Evolutionary conservation across 2,329 filamentous ascomycete species (phyloP), one percentile per base, ranked within the genome.

Genomic region (Bipolaris gigantea): DNA sequence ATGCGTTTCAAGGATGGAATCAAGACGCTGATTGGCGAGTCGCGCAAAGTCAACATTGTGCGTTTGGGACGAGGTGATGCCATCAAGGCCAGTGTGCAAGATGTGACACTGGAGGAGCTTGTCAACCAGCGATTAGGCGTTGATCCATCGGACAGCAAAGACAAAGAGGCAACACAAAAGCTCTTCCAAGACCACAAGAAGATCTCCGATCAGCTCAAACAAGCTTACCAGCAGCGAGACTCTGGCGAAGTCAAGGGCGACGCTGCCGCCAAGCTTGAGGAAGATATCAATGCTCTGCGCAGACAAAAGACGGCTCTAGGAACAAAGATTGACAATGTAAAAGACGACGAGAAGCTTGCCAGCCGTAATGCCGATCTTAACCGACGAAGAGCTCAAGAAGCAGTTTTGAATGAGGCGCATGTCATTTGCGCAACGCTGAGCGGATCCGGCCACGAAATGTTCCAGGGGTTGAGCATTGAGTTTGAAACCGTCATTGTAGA

Each of bases 401-500:
- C 94, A 63, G 90, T 99, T 50, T 84, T 99, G 41, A 89, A 96
- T 69, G 87, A 88, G 21, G 91, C 94, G 2, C 90, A 99, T 75
- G 89, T 99, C 47, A 85, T 99, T 27, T 99, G 94, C 74, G 90
- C 93, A 38, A 99, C 94, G 0, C 85, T 99, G 45, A 97, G 92
- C 73, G 94, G 93, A 66, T 93, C 89, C 73, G 94, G 94, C 3
- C 95, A 99, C 69, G 94, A 99, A 63, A 96, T 97, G 86, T 96
- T 99, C 78, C 91, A 93, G 75, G 89, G 88, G 64, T 78, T 99
- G 51, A 92, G 90, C 65, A 91, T 99, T 47, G 94, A 99, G 73
- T 99, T 99, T 63, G 94, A 99, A 76, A 97, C 94, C 0, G 94
- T 99, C 61, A 90, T 99, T 64, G 97, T 99, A 60, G 94, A 99